Percentiles rank a stretch among this genome's conserved stretches.
These are phyloP conservation scores for Knoxia roxburghii DNA, from an alignment of 257 asterid genomes.

Conservation along the genomic window DNA sequence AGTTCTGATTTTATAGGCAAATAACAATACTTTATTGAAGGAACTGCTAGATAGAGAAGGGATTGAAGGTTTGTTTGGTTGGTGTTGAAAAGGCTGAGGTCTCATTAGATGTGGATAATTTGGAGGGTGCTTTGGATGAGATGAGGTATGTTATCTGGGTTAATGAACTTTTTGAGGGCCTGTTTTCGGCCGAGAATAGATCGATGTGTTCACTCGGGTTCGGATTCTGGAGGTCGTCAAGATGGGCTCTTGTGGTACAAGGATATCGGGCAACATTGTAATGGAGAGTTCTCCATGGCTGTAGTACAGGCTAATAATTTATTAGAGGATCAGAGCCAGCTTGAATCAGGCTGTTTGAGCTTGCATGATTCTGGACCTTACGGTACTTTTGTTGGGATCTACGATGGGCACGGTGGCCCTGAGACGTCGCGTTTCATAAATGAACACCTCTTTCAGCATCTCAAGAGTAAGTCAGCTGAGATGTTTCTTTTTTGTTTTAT, in stretches of 20 bases:
- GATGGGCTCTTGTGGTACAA: constrained; percentile 73
- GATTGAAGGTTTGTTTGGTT: constrained; percentile 11
- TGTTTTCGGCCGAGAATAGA: constrained; percentile 57
- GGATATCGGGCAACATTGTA: constrained; percentile 59
- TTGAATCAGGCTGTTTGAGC: constrained; percentile 62
- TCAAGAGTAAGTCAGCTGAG: constrained; percentile 47
- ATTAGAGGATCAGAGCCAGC: constrained; percentile 70
- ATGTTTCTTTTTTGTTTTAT: background rate
- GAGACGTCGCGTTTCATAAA: constrained; percentile 63
- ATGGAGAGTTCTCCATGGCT: constrained; percentile 78
- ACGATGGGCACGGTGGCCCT: constrained; percentile 83
- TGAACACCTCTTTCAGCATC: constrained; percentile 54
- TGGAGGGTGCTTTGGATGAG: constrained; percentile 65
- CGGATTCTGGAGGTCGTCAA: constrained; percentile 52
- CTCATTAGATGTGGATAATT: constrained; percentile 37
- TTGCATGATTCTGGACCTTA: constrained; percentile 51
- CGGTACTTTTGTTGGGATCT: constrained; percentile 65
- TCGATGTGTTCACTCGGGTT: constrained; percentile 36
- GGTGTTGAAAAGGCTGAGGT: constrained; percentile 2
- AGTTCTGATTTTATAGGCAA: constrained; percentile 25
- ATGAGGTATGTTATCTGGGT: constrained; percentile 68
- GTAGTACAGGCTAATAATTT: constrained; percentile 74
- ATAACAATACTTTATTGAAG: constrained; percentile 12
- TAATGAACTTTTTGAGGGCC: constrained; percentile 57
- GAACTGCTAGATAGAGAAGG: constrained; percentile 6